Evolutionary conservation across 129 eudicot genomes (phyloP), one percentile per base, ranked within the genome.

Genomic region (carrot (Daucus carota)): DNA sequence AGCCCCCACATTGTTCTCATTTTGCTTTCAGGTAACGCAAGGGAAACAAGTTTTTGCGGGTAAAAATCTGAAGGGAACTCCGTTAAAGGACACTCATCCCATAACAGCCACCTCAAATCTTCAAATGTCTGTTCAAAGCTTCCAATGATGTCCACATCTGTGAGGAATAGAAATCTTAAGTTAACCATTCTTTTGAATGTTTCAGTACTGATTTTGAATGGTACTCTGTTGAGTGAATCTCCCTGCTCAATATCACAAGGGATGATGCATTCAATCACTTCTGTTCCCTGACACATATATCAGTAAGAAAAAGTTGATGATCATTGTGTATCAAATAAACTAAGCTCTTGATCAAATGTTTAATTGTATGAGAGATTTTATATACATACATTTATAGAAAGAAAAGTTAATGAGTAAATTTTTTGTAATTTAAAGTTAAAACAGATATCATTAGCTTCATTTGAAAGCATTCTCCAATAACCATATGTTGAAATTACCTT

Each of bases 151-250:
- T 33, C 3, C 18, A 48, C 48, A 9, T 26, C 6, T 8, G 0
- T 0, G 28, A 77, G 14, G 28, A 33, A 3, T 8, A 77, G 80
- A 15, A 77, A 22, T 34, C 70, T 69, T 42, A 77, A 43, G 0
- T 48, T 77, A 26, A 11, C 0, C 81, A 70, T 77, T 40, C 57
- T 47, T 32, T 45, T 38, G 11, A 77, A 77, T 18, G 75, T 26
- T 66, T 34, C n/a, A 10, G 13, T 33, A 63, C 14, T 63, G 9
- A 63, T 11, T n/a, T n/a, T n/a, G n/a, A n/a, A n/a, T 28, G 70
- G 31, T 15, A 28, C 11, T 65, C 69, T 5, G 17, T 29, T 4
- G 0, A 8, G 4, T 62, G 18, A 1, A 48, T 48, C 1, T 3
- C 3, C 1, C 0, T 28, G 0, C 20, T 13, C 70, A 3, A 11